These are phyloP conservation scores for Hericium alpestre DNA, from an alignment of 768 basidiomycete species.

Conservation along the genomic window DNA sequence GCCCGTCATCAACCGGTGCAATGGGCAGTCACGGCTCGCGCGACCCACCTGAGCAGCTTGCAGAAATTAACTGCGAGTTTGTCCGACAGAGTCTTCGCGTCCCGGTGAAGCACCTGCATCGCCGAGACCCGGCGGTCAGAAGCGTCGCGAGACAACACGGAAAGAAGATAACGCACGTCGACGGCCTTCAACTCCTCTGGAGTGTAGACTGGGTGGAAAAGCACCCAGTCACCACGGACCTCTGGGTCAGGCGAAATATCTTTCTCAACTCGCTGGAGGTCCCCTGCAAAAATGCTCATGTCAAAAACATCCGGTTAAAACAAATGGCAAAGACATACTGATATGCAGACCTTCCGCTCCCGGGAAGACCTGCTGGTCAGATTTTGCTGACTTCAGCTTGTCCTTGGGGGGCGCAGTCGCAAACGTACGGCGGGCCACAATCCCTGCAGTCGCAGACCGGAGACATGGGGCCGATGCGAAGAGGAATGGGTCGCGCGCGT, in stretches of 20 bases:
- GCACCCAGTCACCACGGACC: constrained; percentile 68
- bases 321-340: background rate
- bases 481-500: no score
- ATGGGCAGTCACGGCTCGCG: background rate
- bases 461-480: no score
- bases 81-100: constrained; percentile 59
- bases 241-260: constrained; percentile 12
- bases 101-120: constrained; percentile 56
- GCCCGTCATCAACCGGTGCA: background rate
- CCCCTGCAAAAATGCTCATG: background rate
- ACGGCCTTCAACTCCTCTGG: constrained; percentile 62
- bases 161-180: constrained; percentile 32
- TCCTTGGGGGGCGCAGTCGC: background rate
- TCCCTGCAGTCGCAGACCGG: no score
- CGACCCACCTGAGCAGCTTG: constrained; percentile 33
- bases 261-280: background rate
- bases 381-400: background rate
- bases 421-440: no score
- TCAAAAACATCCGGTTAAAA: background rate
- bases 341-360: background rate
- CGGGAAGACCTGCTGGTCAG: background rate
- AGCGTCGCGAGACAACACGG: background rate
- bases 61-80: constrained; percentile 62
- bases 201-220: constrained; percentile 89
- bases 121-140: background rate